Evolutionary conservation across 805 yeast species (phyloP).

Genomic region (Teunomyces cretensis): DNA sequence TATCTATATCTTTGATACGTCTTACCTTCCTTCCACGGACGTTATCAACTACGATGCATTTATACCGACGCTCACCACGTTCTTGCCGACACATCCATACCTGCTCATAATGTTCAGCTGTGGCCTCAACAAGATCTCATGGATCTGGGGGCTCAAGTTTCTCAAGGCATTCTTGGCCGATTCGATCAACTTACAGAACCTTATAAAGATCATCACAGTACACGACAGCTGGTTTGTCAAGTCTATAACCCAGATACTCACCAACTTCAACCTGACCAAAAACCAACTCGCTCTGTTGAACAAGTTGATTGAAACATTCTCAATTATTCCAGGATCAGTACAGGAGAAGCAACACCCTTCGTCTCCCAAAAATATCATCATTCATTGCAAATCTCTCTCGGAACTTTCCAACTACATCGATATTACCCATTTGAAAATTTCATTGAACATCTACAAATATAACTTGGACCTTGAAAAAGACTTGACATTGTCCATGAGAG

Average conservation of each 20-base stretch:
- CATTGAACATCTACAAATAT: conserved; percentile 70
- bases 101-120: conserved; percentile 77
- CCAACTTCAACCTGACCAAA: conserved; percentile 51
- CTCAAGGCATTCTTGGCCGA: conserved; percentile 56
- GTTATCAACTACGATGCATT: conserved; percentile 46
- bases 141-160: conserved; percentile 69
- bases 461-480: conserved; percentile 54
- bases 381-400: conserved; percentile 50
- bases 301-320: conserved; percentile 25
- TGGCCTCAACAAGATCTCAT: conserved; percentile 64
- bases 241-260: conserved; percentile 68
- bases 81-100: conserved; percentile 63
- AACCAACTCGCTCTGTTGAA: conserved; percentile 28
- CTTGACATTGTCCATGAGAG: conserved; percentile 13
- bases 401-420: conserved; percentile 64
- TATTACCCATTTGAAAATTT: conserved; percentile 72
- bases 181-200: conserved; percentile 44
- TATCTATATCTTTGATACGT: conserved; percentile 78
- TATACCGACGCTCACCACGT: conserved; percentile 53
- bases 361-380: conserved; percentile 19
- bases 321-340: conserved; percentile 34
- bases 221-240: conserved; percentile 91
- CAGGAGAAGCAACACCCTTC: conserved; percentile 16
- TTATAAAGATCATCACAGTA: conserved; percentile 70
- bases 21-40: conserved; percentile 67